Percentiles rank a stretch among this genome's conserved stretches.
These are phyloP conservation scores for Penicillium vulpinum DNA, from an alignment of 2,329 filamentous ascomycete genomes.

Conservation along the genomic window DNA sequence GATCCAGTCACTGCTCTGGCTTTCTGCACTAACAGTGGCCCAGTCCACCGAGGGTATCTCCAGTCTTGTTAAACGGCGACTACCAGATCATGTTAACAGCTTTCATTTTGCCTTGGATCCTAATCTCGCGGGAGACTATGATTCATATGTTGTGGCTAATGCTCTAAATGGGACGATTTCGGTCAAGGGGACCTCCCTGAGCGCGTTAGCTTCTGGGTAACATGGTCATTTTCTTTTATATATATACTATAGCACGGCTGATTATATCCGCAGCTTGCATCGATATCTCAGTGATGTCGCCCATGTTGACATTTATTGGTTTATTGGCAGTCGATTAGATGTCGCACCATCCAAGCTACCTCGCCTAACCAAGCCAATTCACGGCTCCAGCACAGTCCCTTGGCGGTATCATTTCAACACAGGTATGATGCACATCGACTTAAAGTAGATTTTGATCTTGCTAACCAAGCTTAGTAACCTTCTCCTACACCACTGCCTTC, in stretches of 20 bases:
- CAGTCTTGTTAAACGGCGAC: constrained; percentile 25
- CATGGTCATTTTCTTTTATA: background rate
- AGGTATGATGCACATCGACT: constrained; percentile 28
- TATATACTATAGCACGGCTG: background rate
- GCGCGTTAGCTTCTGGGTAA: constrained; percentile 38
- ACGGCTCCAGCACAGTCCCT: constrained; percentile 46
- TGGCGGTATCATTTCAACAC: constrained; percentile 56
- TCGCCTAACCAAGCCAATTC: constrained; percentile 34
- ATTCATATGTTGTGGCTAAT: constrained; percentile 24
- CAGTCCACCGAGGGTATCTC: constrained; percentile 26
- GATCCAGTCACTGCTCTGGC: constrained; percentile 11
- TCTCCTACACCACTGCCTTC: constrained; percentile 54
- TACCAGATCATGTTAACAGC: constrained; percentile 23
- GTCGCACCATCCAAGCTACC: constrained; percentile 32
- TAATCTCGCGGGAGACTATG: constrained; percentile 12
- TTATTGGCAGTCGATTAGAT: constrained; percentile 46
- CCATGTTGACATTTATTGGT: constrained; percentile 52
- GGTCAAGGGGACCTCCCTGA: constrained; percentile 37
- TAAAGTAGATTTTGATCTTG: background rate
- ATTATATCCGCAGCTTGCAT: constrained; percentile 33
- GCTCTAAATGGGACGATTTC: constrained; percentile 29
- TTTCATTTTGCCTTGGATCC: constrained; percentile 24
- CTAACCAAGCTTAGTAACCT: constrained; percentile 44
- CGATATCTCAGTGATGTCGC: constrained; percentile 44
- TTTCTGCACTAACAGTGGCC: constrained; percentile 4